These are phyloP conservation scores for Aspergillus olivimuriae DNA, from an alignment of 495 filamentous ascomycete species.

Conservation along the genomic window DNA sequence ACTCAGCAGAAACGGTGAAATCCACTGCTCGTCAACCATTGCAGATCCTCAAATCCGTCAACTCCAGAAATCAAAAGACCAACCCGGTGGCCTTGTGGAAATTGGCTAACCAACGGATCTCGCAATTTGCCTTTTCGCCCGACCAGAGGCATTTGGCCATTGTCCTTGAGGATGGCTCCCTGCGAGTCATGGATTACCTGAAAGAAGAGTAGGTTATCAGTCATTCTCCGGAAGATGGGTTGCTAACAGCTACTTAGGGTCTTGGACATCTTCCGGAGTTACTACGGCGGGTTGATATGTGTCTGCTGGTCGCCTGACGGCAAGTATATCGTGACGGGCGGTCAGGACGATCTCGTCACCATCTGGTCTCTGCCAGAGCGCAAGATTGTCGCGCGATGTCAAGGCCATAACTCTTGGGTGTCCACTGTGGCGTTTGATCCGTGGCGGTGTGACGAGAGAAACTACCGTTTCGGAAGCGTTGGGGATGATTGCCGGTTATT, in stretches of 20 bases:
- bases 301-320: conserved; percentile 98
- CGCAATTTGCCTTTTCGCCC: conserved; percentile 83
- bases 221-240: not conserved
- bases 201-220: conserved; percentile 74
- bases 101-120: conserved; percentile 79
- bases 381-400: conserved; percentile 82
- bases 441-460: conserved; percentile 91
- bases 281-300: conserved; percentile 87
- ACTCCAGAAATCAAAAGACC: conserved; percentile 84
- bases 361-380: conserved; percentile 88
- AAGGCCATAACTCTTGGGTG: conserved; percentile 94
- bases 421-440: conserved; percentile 89
- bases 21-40: conserved; percentile 39
- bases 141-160: conserved; percentile 83
- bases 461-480: conserved; percentile 91
- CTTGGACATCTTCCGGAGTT: conserved; percentile 77
- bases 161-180: conserved; percentile 83
- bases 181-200: conserved; percentile 86
- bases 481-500: conserved; percentile 87
- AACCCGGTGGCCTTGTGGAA: conserved; percentile 93
- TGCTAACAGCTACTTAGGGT: conserved; percentile 46
- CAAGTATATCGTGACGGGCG: conserved; percentile 90
- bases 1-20: conserved; percentile 36
- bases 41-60: conserved; percentile 77
- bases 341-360: conserved; percentile 89